Percentiles rank a stretch among this genome's conserved stretches.
Conservation (phyloP, 306 rosid genomes). For the Castanea mollissima region DNA sequence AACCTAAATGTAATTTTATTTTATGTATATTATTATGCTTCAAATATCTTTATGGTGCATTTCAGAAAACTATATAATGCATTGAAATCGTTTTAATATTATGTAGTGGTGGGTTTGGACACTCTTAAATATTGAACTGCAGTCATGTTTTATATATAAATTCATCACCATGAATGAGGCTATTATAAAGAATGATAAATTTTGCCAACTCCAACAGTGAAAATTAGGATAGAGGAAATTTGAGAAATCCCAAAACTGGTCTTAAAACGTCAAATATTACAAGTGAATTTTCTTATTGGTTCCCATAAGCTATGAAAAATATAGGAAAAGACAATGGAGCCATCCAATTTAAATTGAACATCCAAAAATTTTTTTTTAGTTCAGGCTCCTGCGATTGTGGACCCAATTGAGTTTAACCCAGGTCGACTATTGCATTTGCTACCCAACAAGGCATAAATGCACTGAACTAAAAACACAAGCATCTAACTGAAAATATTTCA, state of each 20-base stretch:
- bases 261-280: neutral
- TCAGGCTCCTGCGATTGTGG: neutral
- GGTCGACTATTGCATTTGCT: neutral
- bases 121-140: neutral
- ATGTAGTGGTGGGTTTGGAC: neutral
- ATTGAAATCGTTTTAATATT: neutral
- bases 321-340: neutral
- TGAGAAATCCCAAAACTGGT: neutral
- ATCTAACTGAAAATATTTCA: neutral
- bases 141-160: neutral
- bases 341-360: neutral
- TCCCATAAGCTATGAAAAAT: neutral
- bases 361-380: neutral
- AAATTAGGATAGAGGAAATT: neutral
- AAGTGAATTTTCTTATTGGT: neutral
- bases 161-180: neutral
- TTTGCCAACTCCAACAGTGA: neutral
- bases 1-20: neutral
- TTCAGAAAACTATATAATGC: neutral
- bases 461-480: neutral
- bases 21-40: neutral
- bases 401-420: neutral
- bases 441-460: neutral
- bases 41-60: neutral
- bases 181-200: neutral